Percentiles rank a stretch among this genome's conserved stretches.
These are phyloP conservation scores for Butyriboletus appendiculatus DNA, from an alignment of 1,284 basidiomycete genomes.

Conservation along the genomic window DNA sequence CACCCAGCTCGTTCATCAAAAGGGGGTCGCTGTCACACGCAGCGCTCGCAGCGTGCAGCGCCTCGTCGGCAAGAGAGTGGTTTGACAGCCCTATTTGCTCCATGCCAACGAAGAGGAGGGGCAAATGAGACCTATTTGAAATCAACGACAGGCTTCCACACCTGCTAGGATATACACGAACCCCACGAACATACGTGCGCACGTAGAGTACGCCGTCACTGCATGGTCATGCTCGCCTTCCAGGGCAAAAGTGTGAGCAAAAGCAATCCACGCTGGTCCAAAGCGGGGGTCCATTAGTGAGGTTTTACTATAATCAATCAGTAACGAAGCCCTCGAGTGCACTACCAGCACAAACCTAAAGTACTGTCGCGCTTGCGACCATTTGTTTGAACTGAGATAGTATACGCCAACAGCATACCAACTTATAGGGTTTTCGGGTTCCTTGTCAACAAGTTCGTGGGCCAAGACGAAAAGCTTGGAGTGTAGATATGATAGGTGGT, in stretches of 20 bases:
- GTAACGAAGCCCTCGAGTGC: neutral
- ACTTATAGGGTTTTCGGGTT: slow-evolving; percentile 89
- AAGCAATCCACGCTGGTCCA: slow-evolving; percentile 96
- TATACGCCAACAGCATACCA: slow-evolving; percentile 99
- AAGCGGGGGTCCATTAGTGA: slow-evolving; percentile 97
- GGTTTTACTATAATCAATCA: slow-evolving; percentile 68
- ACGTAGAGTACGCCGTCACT: slow-evolving; percentile 97
- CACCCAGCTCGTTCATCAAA: slow-evolving; percentile 90
- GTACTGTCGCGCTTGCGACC: slow-evolving; percentile 87
- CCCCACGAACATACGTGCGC: slow-evolving; percentile 93
- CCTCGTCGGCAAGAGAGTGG: slow-evolving; percentile 81
- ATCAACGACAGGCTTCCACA: slow-evolving; percentile 5
- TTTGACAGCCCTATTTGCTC: slow-evolving; percentile 94
- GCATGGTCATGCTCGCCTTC: slow-evolving; percentile 99
- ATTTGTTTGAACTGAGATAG: slow-evolving; percentile 88
- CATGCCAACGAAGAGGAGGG: slow-evolving; percentile 96
- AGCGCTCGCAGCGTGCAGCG: slow-evolving; percentile 76
- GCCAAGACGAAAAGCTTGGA: slow-evolving; percentile 94
- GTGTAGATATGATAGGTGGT: slow-evolving; percentile 88
- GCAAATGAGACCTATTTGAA: slow-evolving; percentile 78
- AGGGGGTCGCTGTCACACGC: slow-evolving; percentile 89
- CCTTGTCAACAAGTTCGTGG: slow-evolving; percentile 92
- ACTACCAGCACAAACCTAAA: slow-evolving; percentile 65
- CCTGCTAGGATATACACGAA: slow-evolving; percentile 39
- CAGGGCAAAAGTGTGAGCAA: slow-evolving; percentile 95